These are phyloP conservation scores for Alternaria ethzedia DNA, from an alignment of 2,329 filamentous ascomycete species.

Conservation along the genomic window DNA sequence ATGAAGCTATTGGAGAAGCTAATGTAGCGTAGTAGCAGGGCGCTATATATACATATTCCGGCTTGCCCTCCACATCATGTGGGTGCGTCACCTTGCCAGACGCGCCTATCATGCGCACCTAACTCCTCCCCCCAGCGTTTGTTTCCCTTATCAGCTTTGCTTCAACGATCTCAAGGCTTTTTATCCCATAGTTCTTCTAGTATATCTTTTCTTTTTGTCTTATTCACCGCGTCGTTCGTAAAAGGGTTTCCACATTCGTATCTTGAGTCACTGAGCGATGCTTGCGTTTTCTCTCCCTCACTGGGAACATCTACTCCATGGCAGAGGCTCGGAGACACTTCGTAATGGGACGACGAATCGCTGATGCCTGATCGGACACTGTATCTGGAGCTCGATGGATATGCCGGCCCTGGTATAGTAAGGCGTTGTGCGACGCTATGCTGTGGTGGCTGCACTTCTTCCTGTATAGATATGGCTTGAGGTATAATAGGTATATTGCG, in stretches of 20 bases:
- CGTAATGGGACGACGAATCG: neutral
- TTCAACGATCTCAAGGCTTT: neutral
- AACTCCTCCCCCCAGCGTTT: neutral
- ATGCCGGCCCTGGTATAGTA: neutral
- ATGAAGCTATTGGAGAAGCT: neutral
- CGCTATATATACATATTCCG: neutral
- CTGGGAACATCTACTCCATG: neutral
- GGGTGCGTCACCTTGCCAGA: neutral
- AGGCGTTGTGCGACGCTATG: neutral
- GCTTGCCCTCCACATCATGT: neutral
- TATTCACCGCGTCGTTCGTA: neutral
- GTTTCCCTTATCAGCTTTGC: neutral
- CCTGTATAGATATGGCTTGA: neutral
- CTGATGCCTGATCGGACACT: neutral
- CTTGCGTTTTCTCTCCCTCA: neutral
- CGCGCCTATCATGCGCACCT: neutral
- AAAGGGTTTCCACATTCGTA: neutral
- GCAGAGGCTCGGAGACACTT: neutral
- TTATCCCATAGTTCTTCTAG: neutral
- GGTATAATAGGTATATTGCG: neutral
- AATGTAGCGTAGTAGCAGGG: neutral
- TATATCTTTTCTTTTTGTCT: neutral
- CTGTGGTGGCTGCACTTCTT: neutral
- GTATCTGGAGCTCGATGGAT: neutral
- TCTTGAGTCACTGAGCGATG: neutral